Base-by-base conservation (phyloP, 371 early-diverging fungal genomes). In the Coemansia sp. region DNA sequence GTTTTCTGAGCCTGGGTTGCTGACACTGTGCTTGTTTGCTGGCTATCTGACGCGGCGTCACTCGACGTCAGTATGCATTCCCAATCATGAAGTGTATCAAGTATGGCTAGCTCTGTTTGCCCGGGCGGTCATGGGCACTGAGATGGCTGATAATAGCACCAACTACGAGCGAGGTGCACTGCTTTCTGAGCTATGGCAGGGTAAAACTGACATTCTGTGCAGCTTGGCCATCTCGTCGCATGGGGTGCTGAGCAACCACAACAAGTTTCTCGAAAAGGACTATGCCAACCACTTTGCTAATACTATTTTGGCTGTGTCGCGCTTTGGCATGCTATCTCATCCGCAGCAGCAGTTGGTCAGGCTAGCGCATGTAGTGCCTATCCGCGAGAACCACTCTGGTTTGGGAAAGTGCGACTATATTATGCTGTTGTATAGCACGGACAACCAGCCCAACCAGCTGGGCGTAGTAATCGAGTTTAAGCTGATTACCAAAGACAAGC, bases 251-350 rank as follows among this genome's bases (percentile, higher is more conserved):
- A 73, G 65, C 60, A 72, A 69, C 65, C 73, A 72, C 57, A 69
- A 69, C 57, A 42, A 33, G 37, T 72, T 68, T 30, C 23, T 21
- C 2, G 62, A 72, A 54, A 56, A 42, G 25, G 69, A 72, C 51
- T 72, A 72, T 14, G 69, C 73, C 48, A 72, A 72, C 65, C 69
- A 69, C 18, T 54, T 72, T 14, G 73, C 73, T 50, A 64, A 64
- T 37, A 60, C 73, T 0, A 44, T 69, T 33, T 52, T 68, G 61
- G 69, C 64, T 14, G 69, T 69, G n/a, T 56, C 60, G 12, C 68
- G 64, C 5, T 54, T 63, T 48, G 68, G 72, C 39, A 44, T 72
- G 73, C 60, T 74, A 2, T 62, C 71, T 2, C 74, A 70, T 25
- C 72, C 70, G 2, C n/a, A 48, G 16, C 66, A 74, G 25, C 30